Conservation (phyloP, 345 rosid genomes). For the Salix udensis region DNA sequence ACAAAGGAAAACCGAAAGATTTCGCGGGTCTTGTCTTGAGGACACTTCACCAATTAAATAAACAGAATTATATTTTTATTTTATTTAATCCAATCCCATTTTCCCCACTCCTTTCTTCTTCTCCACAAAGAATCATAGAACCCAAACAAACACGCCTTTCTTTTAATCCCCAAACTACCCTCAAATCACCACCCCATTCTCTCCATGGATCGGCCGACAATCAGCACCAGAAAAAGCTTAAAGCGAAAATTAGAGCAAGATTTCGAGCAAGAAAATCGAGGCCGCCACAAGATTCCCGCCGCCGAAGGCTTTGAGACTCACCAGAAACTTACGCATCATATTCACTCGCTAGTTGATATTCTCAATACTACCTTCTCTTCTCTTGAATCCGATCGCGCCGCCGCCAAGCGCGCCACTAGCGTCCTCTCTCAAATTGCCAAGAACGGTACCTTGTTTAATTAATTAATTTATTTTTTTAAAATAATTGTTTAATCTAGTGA, state of each 20-base stretch:
- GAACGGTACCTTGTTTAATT: conserved; percentile 33
- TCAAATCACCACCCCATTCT: background rate
- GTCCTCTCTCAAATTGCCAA: conserved; percentile 47
- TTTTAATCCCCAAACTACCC: conserved; percentile 13
- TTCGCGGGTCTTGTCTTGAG: background rate
- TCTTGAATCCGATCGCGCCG: conserved; percentile 40
- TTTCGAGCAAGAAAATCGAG: conserved; percentile 15
- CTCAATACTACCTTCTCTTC: conserved; percentile 43
- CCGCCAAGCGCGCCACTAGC: conserved; percentile 40
- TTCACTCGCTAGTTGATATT: conserved; percentile 43
- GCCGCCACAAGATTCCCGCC: conserved; percentile 23
- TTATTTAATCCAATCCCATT: background rate
- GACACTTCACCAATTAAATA: background rate
- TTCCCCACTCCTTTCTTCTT: background rate
- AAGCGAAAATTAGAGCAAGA: conserved; percentile 51
- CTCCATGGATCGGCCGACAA: conserved; percentile 43
- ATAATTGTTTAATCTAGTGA: background rate
- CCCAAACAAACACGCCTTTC: background rate
- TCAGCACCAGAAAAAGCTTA: conserved; percentile 39
- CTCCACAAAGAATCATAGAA: background rate
- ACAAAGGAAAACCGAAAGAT: background rate
- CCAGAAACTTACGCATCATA: conserved; percentile 27
- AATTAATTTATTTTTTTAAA: no score
- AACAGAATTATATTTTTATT: background rate
- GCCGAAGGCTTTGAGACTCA: conserved; percentile 6